Base-by-base conservation (phyloP, 148 eudicot genomes). In the Chenopodium album region DNA sequence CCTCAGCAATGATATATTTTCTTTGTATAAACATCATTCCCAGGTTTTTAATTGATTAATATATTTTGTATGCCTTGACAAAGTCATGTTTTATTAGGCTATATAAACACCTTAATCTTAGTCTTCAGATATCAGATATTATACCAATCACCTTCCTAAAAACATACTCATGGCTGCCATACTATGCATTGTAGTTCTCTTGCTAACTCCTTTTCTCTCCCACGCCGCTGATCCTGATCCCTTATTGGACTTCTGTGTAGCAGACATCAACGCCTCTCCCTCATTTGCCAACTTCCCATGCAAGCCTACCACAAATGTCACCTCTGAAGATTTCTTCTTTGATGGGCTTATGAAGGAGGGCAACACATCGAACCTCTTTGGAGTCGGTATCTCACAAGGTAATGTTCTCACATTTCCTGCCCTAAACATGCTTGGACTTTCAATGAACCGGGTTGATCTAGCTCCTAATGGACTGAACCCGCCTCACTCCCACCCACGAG, bases 391-490 rank as follows among this genome's bases (percentile, higher is more conserved):
- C 48, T 82, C 81, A 0, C 60, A 19, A 0, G 91, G 56, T 0
- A 84, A 84, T 10, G 91, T 89, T 14, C 77, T 79, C 13, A 22
- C 80, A 3, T 85, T 89, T 50, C 89, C 91, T 0, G 92, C 85
- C 5, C 84, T 90, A 1, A 86, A 90, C 83, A 89, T 88, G 5
- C 81, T 88, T 4, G 92, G 90, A 2, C 26, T 88, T 7, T 86
- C 92, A 2, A 88, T 88, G 92, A 85, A 85, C n/a, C 78, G 90
- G 37, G 86, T 90, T 7, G 90, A 86, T 64, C 71, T 84, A 1
- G 82, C 80, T 4, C 81, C 77, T 3, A 84, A 86, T 1, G 92
- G 90, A 4, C 22, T 84, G 1, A 90, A 90, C 71, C 92, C 86
- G 2, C 90, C 92, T 4, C 90, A 89, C 50, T 28, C 74, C 9